phyloP scores from a whole-genome alignment of 2,329 filamentous ascomycete species.

The Nemania sp. region DNA sequence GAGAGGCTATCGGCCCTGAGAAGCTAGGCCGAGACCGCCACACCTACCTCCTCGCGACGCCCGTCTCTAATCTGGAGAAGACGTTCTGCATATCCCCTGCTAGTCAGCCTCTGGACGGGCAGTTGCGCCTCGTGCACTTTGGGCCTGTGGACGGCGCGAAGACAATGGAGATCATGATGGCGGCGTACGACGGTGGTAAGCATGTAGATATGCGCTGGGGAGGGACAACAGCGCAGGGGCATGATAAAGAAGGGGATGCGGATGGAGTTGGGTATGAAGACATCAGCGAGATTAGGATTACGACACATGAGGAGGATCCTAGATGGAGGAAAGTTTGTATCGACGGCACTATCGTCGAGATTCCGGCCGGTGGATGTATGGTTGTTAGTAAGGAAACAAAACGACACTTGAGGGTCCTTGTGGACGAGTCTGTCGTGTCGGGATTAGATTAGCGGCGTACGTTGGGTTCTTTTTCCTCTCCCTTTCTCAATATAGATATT shows the following conservation, averaged over 20 bases:
- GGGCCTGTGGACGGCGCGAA: slow-evolving; percentile 72
- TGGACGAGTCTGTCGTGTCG: slow-evolving; percentile 43
- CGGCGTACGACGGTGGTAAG: slow-evolving; percentile 68
- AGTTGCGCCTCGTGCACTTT: slow-evolving; percentile 80
- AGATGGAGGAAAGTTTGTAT: slow-evolving; percentile 89
- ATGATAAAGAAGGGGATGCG: slow-evolving; percentile 1
- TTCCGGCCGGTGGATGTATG: slow-evolving; percentile 79
- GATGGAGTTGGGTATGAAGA: slow-evolving; percentile 76
- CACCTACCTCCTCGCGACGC: slow-evolving; percentile 79
- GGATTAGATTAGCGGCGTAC: neutral
- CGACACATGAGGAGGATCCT: slow-evolving; percentile 73
- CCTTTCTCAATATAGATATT: neutral
- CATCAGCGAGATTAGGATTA: slow-evolving; percentile 74
- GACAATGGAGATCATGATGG: slow-evolving; percentile 81
- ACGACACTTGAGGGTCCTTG: slow-evolving; percentile 60
- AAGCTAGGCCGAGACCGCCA: slow-evolving; percentile 63
- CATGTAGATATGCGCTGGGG: slow-evolving; percentile 66
- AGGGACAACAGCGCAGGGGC: slow-evolving; percentile 50
- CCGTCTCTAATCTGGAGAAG: slow-evolving; percentile 85
- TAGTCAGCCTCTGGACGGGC: slow-evolving; percentile 76
- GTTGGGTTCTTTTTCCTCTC: neutral
- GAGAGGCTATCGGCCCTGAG: neutral
- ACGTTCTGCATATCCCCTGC: slow-evolving; percentile 84
- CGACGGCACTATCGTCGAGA: slow-evolving; percentile 87
- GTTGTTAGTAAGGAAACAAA: slow-evolving; percentile 66